Evolutionary conservation across 805 yeast genomes (phyloP), one percentile per base, ranked within the genome.

Genomic region (Candida ulmi): DNA sequence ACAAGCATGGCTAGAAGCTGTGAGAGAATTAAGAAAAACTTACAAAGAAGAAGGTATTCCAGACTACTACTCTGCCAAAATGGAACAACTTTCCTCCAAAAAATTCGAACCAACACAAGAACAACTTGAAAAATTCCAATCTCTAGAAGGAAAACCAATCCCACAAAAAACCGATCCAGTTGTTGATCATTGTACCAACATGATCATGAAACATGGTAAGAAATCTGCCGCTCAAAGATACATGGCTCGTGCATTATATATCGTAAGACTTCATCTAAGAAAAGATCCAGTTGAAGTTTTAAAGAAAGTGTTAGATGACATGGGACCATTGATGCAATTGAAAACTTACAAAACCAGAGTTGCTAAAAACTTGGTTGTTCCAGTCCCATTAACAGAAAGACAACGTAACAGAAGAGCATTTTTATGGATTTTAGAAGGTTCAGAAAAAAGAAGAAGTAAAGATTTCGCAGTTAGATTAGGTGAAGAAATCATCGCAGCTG

Each of bases 121-220:
- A 50, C 96, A 90, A 61, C 39, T 74, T 18, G 71, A 66, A 5
- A 78, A 87, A 58, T 68, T 68, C 33, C 76, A 71, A 40, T 60
- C 57, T 11, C 63, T 82, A 37, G 65, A 71, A 42, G 67, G 61
- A 30, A 64, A 66, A 44, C 73, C 76, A 11, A 64, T 87, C 24
- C 95, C 96, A 21, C 54, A 66, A 21, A 68, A 71, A 47, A 63
- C 66, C 33, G 93, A 88, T 51, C 83, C 85, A n/a, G 75, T 80
- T 17, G 68, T 90, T 36, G 80, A 80, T 36, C 81, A 84, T 51
- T 76, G 93, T 55, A 81, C 86, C 39, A 88, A 88, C 58, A 71
- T 88, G 66, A 79, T 93, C 45, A 93, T 93, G 98, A 79, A 86
- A 57, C 81, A 87, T 57, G 99, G 99, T 32, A 80, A 81, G 61